Conservation (phyloP, 345 rosid species). For the Arabidopsis suecica region DNA sequence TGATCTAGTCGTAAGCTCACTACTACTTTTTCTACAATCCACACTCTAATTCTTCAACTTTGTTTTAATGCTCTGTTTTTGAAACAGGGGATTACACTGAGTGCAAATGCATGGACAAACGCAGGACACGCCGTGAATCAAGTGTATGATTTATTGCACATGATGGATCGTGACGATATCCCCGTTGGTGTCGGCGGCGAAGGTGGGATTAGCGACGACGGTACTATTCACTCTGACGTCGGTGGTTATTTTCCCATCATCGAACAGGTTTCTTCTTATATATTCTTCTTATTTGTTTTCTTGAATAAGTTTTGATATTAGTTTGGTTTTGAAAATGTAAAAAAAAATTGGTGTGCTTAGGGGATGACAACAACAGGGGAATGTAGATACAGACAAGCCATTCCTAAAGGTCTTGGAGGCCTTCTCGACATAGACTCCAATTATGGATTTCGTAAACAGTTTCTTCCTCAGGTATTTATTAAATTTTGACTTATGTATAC, state of each 20-base stretch:
- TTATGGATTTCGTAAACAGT: conserved; percentile 71
- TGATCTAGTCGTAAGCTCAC: conserved; percentile 61
- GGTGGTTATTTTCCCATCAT: conserved; percentile 94
- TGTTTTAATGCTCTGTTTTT: conserved; percentile 23
- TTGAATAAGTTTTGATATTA: not conserved
- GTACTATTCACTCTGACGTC: conserved; percentile 71
- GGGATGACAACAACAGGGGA: conserved; percentile 71
- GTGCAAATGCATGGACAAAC: conserved; percentile 78
- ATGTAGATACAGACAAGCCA: conserved; percentile 89
- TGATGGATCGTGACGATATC: conserved; percentile 89
- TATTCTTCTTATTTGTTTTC: not conserved
- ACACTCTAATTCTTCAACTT: not conserved
- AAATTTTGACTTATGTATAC: not conserved
- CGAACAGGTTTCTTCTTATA: conserved; percentile 64
- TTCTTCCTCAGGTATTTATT: conserved; percentile 77
- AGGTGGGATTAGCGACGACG: conserved; percentile 73
- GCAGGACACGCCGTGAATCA: conserved; percentile 95
- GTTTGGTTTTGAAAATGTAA: not conserved
- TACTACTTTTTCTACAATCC: not conserved
- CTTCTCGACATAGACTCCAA: conserved; percentile 69
- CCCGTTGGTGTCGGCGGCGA: conserved; percentile 92
- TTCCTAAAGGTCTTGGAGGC: conserved; percentile 77
- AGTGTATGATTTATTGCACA: conserved; percentile 82
- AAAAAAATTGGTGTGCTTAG: conserved; percentile 39
- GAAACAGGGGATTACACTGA: conserved; percentile 77